Base-by-base conservation (phyloP, 1,284 basidiomycete genomes). In the Malassezia arunalokei region DNA sequence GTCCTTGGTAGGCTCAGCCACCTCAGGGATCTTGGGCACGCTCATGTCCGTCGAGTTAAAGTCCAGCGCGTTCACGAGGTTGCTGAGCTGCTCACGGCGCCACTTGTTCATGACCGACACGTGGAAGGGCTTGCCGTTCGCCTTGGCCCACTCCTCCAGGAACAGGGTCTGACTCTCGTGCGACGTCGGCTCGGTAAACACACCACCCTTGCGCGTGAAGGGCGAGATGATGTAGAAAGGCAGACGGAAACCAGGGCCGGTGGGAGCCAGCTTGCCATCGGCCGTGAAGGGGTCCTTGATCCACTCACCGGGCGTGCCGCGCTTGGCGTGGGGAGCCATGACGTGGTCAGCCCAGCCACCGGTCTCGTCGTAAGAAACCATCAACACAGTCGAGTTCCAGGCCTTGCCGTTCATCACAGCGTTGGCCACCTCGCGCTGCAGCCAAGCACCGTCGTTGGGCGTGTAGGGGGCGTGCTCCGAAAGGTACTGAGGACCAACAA, bases 331-430 rank as follows among this genome's bases (percentile, higher is more conserved):
- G 4, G 57, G 57, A 6, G 52, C 46, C 49, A 58, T 53, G n/a
- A 65, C 65, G 39, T 67, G 65, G 51, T 67, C 65, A 3, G 44
- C 58, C 57, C 57, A 67, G n/a, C 65, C 65, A n/a, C 65, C 64
- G 8, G 62, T 67, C 55, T 61, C 65, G 46, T 67, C 65, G 52
- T 67, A 67, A 11, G 60, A 63, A 28, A 67, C 52, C 41, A 67
- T 42, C 8, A 67, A 40, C 12, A 56, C 60, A 2, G 65, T 61
- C 11, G 41, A 49, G 45, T 56, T 57, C 42, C 59, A 68, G 30
- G 54, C 53, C 12, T 49, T 43, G 35, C 65, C 60, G n/a, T 51
- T 54, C 20, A 56, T 58, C 28, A 68, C 57, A 8, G 65, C 65
- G 29, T 66, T 56, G 30, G 61, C 56, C n/a, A 68, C 55, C 28